A percentile compares a stretch with the other conserved stretches of the same genome.
These are phyloP conservation scores for Gastrolobium bilobum DNA, from an alignment of 306 rosid species.

Conservation along the genomic window DNA sequence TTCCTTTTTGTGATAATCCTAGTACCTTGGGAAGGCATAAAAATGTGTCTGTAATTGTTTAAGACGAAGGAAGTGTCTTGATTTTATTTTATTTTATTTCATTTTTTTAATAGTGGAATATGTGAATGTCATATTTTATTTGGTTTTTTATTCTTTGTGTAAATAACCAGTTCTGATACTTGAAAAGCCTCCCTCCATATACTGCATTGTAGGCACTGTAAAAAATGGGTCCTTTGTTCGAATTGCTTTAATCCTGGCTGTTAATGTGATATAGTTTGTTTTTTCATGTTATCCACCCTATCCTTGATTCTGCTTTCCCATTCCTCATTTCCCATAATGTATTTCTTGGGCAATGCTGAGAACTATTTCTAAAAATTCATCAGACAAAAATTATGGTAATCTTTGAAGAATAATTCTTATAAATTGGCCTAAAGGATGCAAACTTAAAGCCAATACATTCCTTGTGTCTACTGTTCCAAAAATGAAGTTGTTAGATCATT, in stretches of 20 bases:
- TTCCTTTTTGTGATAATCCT: slow-evolving; percentile 46
- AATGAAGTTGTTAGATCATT: too few relatives aligned
- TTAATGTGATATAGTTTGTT: not conserved
- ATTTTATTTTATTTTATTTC: not conserved
- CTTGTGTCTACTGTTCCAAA: too few relatives aligned
- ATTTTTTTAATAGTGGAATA: slow-evolving; percentile 40
- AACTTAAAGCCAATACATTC: too few relatives aligned
- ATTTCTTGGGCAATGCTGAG: too few relatives aligned
- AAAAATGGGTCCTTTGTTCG: not conserved
- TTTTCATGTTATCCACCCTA: too few relatives aligned
- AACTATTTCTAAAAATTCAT: too few relatives aligned
- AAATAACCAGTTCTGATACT: slow-evolving; percentile 55
- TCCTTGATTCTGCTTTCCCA: too few relatives aligned
- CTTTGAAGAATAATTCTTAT: too few relatives aligned
- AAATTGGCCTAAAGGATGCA: too few relatives aligned
- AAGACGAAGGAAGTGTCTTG: slow-evolving; percentile 55
- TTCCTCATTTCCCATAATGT: too few relatives aligned
- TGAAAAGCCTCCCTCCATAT: slow-evolving; percentile 20
- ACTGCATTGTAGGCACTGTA: slow-evolving; percentile 29
- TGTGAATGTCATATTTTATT: slow-evolving; percentile 49
- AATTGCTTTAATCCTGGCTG: not conserved
- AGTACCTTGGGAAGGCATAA: slow-evolving; percentile 54
- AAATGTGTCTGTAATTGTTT: slow-evolving; percentile 66
- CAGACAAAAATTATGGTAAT: too few relatives aligned
- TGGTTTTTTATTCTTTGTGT: slow-evolving; percentile 68